Percentiles rank a stretch among this genome's conserved stretches.
These are phyloP conservation scores for Penicillium paxilli DNA, from an alignment of 495 filamentous ascomycete species.

Conservation along the genomic window DNA sequence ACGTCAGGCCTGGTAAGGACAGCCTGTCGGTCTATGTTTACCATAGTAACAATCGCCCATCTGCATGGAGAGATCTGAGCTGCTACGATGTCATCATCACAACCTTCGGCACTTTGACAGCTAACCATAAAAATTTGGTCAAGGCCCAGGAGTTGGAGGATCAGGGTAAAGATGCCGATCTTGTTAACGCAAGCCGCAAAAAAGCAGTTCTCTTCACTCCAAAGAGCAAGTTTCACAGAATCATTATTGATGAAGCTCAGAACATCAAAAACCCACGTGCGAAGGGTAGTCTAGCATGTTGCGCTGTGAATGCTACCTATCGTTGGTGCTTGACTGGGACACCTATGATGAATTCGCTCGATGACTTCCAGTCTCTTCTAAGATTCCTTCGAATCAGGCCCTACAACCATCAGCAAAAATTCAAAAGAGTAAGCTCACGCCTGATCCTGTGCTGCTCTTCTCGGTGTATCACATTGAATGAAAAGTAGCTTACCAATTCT, in stretches of 20 bases:
- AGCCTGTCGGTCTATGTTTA: constrained; percentile 65
- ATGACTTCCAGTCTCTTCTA: constrained; percentile 81
- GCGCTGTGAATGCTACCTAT: constrained; percentile 59
- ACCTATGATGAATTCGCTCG: constrained; percentile 89
- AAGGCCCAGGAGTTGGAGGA: constrained; percentile 47
- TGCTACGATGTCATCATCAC: constrained; percentile 84
- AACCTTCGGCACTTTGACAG: constrained; percentile 78
- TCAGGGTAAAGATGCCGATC: constrained; percentile 16
- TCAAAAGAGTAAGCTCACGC: constrained; percentile 49
- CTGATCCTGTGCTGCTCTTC: not conserved
- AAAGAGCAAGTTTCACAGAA: constrained; percentile 70
- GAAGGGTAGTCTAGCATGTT: constrained; percentile 62
- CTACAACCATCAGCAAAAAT: constrained; percentile 66
- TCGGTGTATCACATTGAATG: not conserved
- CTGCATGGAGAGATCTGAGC: constrained; percentile 60
- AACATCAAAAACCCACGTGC: constrained; percentile 86
- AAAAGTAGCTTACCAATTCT: constrained; percentile 21
- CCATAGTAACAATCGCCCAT: constrained; percentile 58
- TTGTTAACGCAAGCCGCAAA: constrained; percentile 23
- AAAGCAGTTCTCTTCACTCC: constrained; percentile 62
- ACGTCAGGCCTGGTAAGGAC: constrained; percentile 60
- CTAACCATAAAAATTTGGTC: constrained; percentile 58
- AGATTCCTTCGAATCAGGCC: constrained; percentile 79
- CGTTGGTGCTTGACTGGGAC: constrained; percentile 90
- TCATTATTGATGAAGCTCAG: constrained; percentile 93